Conservation (phyloP, 441 rosid species). For the Dalechampia spathulata region DNA sequence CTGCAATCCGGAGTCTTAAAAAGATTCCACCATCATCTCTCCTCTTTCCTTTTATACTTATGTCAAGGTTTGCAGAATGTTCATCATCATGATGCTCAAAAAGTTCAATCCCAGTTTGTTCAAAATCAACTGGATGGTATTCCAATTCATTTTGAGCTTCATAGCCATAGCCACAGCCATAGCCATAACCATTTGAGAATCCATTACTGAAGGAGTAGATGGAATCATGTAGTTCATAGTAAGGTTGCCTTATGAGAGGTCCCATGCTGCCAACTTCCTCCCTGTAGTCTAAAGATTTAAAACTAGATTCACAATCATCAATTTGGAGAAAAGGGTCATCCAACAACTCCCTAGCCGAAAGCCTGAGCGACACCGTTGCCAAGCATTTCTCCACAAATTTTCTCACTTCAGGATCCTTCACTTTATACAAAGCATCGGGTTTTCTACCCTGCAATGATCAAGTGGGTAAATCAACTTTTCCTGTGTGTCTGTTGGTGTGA, state of each 20-base stretch:
- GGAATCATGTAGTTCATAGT: constrained; percentile 29
- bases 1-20: constrained; percentile 59
- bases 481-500: not conserved
- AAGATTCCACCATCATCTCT: constrained; percentile 55
- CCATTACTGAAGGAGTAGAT: constrained; percentile 31
- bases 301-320: constrained; percentile 48
- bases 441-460: constrained; percentile 66
- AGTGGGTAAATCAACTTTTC: constrained; percentile 10
- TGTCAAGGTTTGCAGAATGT: constrained; percentile 42
- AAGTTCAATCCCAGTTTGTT: constrained; percentile 51
- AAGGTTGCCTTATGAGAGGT: constrained; percentile 47
- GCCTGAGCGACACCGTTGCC: constrained; percentile 70
- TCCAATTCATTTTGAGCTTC: constrained; percentile 38
- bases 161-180: constrained; percentile 22
- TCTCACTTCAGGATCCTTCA: constrained; percentile 68
- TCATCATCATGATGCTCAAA: constrained; percentile 62
- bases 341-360: constrained; percentile 77
- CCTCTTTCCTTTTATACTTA: constrained; percentile 72
- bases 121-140: constrained; percentile 43
- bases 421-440: constrained; percentile 79
- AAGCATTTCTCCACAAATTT: constrained; percentile 81
- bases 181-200: constrained; percentile 18
- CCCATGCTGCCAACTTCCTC: constrained; percentile 35
- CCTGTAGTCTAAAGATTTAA: constrained; percentile 37
- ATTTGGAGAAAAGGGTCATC: constrained; percentile 66